These are phyloP conservation scores for Baudoinia panamericana DNA, from an alignment of 495 filamentous ascomycete genomes.

Conservation along the genomic window DNA sequence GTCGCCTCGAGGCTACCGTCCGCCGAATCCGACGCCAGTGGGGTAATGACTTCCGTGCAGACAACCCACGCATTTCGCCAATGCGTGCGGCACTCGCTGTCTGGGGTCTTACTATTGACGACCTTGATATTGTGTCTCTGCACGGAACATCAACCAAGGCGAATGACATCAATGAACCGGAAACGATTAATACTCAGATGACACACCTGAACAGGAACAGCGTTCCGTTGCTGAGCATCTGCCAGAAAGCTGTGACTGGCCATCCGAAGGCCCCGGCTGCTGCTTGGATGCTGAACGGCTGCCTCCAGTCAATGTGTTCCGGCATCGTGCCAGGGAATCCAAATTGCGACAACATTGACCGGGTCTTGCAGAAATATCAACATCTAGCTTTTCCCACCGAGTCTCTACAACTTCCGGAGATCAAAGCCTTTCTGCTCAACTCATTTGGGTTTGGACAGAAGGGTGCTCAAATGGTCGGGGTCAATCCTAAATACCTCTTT, in stretches of 20 bases:
- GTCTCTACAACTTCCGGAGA: slow-evolving; percentile 3
- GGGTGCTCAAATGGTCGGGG: slow-evolving; percentile 18
- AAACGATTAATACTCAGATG: slow-evolving; percentile 18
- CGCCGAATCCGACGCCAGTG: slow-evolving; percentile 23
- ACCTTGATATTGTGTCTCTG: slow-evolving; percentile 21
- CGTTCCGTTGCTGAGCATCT: slow-evolving; percentile 13
- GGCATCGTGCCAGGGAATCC: slow-evolving; percentile 22
- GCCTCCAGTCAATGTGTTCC: slow-evolving; percentile 18
- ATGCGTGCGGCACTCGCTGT: slow-evolving; percentile 19
- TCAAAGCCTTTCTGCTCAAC: slow-evolving; percentile 21
- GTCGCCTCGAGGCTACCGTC: no score
- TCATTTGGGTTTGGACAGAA: slow-evolving; percentile 27
- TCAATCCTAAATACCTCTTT: slow-evolving; percentile 18
- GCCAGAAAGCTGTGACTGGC: slow-evolving; percentile 23
- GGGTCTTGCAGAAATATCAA: slow-evolving; percentile 8
- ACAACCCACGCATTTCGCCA: slow-evolving; percentile 17
- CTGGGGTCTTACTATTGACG: slow-evolving; percentile 21
- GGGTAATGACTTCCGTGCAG: slow-evolving; percentile 16
- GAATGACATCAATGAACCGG: slow-evolving; percentile 23
- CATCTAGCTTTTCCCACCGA: slow-evolving; percentile 12
- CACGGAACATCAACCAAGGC: slow-evolving; percentile 23
- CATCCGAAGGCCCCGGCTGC: slow-evolving; percentile 24
- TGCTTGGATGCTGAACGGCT: slow-evolving; percentile 25
- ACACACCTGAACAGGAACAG: slow-evolving; percentile 13
- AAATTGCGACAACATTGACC: slow-evolving; percentile 24